Conservation (phyloP, 2,329 filamentous ascomycete species). For the Fusarium aywerte region DNA sequence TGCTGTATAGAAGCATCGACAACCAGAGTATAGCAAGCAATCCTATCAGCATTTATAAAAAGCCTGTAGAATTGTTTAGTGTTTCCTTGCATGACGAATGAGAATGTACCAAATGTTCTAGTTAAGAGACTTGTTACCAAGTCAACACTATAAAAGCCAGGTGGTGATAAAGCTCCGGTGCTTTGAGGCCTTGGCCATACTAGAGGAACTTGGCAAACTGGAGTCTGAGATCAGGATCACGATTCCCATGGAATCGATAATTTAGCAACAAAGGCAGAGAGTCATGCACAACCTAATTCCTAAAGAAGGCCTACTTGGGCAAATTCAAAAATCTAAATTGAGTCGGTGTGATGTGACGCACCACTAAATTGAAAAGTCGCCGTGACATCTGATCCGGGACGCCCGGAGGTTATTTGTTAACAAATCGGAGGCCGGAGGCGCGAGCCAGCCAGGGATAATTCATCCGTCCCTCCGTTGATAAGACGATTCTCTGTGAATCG, state of each 20-base stretch:
- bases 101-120: background rate
- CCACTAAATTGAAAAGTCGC: background rate
- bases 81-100: background rate
- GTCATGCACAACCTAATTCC: background rate
- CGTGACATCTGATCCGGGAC: background rate
- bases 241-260: background rate
- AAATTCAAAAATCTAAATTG: background rate
- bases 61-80: background rate
- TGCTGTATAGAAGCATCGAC: background rate
- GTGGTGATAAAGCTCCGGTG: background rate
- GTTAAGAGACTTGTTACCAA: background rate
- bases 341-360: background rate
- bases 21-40: background rate
- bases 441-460: no score
- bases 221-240: background rate
- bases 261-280: background rate
- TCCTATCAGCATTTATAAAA: background rate
- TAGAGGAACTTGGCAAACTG: constrained; percentile 5
- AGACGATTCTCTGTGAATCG: background rate
- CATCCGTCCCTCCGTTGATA: constrained; percentile 18
- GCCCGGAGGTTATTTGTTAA: constrained; percentile 8
- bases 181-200: background rate
- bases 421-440: constrained; percentile 9
- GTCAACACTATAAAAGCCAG: background rate
- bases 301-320: background rate